Percentiles rank a stretch among this genome's conserved stretches.
Conservation (phyloP, 1,139 yeast genomes). For the Suhomyces choctaworum region DNA sequence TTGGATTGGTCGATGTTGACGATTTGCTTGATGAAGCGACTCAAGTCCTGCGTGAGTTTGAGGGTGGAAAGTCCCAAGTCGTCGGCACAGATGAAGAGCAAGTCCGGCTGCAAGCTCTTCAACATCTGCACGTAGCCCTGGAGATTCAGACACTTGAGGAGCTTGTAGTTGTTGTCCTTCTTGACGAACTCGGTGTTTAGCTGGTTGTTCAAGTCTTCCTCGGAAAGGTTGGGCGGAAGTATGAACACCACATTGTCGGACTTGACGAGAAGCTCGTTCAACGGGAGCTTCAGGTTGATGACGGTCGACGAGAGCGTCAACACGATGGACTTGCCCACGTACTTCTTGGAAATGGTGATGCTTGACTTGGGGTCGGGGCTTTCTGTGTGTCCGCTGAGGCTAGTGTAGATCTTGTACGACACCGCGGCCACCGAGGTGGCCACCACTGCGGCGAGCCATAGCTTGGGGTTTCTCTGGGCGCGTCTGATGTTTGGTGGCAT, state of each 20-base stretch:
- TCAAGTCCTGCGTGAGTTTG: conserved; percentile 38
- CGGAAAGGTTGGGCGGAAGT: conserved; percentile 46
- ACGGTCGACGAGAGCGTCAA: conserved; percentile 47
- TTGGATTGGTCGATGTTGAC: conserved; percentile 36
- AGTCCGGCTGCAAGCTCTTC: conserved; percentile 46
- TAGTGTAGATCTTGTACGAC: conserved; percentile 35
- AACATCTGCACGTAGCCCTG: conserved; percentile 45
- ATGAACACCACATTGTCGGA: conserved; percentile 48
- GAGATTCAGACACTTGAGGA: conserved; percentile 43
- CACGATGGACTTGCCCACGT: conserved; percentile 40
- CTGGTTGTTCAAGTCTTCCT: conserved; percentile 38
- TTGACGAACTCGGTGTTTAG: conserved; percentile 14
- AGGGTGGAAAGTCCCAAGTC: conserved; percentile 40
- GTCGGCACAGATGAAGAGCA: conserved; percentile 43
- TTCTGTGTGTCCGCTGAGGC: conserved; percentile 16
- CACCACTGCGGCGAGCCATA: conserved; percentile 38
- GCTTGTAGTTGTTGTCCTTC: conserved; percentile 35
- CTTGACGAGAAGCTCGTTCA: conserved; percentile 39
- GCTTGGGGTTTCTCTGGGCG: conserved; percentile 26
- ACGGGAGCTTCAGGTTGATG: conserved; percentile 40
- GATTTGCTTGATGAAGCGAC: conserved; percentile 41
- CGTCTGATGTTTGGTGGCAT: conserved; percentile 10
- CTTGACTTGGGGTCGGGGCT: conserved; percentile 6
- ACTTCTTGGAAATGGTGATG: conserved; percentile 21
- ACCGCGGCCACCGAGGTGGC: conserved; percentile 41